phyloP scores from a whole-genome alignment of 805 yeast species.

The Komagataella kurtzmanii region DNA sequence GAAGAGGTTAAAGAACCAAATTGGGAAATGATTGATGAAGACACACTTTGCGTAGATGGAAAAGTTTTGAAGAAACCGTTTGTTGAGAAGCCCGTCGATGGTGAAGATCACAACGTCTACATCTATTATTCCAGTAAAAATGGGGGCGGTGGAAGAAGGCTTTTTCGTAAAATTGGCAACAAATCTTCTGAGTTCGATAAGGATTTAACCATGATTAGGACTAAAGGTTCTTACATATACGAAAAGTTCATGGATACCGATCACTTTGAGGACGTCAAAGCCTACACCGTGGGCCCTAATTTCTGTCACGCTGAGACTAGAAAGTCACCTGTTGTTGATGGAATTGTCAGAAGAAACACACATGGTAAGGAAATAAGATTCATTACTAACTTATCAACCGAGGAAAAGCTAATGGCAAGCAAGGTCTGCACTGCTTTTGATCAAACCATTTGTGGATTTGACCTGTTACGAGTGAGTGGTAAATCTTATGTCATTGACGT shows the following conservation, averaged over 20 bases:
- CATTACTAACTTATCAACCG: constrained; percentile 62
- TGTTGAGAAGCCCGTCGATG: constrained; percentile 98
- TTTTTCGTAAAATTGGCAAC: constrained; percentile 93
- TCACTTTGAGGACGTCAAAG: constrained; percentile 96
- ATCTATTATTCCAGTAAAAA: constrained; percentile 78
- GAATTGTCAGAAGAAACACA: constrained; percentile 91
- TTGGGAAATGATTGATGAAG: constrained; percentile 85
- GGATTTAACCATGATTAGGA: constrained; percentile 55
- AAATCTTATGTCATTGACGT: constrained; percentile 91
- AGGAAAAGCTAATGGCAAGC: constrained; percentile 71
- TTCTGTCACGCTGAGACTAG: constrained; percentile 98
- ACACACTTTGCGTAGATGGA: constrained; percentile 69
- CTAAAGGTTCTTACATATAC: constrained; percentile 83
- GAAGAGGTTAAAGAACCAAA: constrained; percentile 45
- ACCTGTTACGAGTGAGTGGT: constrained; percentile 79
- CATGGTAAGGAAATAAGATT: constrained; percentile 95
- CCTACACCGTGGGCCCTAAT: constrained; percentile 85
- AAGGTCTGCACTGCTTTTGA: constrained; percentile 65
- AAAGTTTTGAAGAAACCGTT: constrained; percentile 69
- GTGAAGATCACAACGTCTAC: constrained; percentile 94
- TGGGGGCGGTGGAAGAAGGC: constrained; percentile 95
- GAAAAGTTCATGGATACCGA: constrained; percentile 97
- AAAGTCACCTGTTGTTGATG: constrained; percentile 98
- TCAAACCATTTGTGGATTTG: constrained; percentile 96
- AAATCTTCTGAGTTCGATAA: constrained; percentile 95